These are phyloP conservation scores for Aspergillus coremiiformis DNA, from an alignment of 495 filamentous ascomycete species.

Conservation along the genomic window DNA sequence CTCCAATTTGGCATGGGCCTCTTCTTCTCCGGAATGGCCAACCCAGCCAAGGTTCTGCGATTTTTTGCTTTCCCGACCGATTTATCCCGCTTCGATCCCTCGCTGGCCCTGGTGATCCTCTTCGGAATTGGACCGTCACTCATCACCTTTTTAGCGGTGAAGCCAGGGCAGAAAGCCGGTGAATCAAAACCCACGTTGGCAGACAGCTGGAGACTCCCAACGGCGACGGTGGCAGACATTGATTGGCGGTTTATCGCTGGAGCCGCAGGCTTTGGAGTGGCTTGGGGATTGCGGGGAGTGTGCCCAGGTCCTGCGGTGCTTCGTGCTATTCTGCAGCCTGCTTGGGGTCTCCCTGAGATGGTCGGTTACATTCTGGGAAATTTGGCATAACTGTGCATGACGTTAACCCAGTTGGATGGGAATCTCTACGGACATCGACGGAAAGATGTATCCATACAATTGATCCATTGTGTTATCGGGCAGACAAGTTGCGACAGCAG, in stretches of 20 bases:
- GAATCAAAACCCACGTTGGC: constrained; percentile 34
- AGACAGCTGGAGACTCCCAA: constrained; percentile 40
- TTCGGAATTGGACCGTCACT: constrained; percentile 45
- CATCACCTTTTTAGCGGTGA: constrained; percentile 23
- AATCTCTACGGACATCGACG: not conserved
- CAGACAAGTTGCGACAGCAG: not conserved
- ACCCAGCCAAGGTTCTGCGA: constrained; percentile 44
- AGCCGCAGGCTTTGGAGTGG: constrained; percentile 45
- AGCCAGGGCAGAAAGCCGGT: constrained; percentile 23
- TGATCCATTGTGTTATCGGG: not conserved
- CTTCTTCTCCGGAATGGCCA: constrained; percentile 48
- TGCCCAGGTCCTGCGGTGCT: constrained; percentile 52
- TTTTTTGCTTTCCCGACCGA: constrained; percentile 46
- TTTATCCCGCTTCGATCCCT: constrained; percentile 44
- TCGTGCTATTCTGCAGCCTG: constrained; percentile 40
- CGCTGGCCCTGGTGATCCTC: constrained; percentile 42
- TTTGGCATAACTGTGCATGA: constrained; percentile 17
- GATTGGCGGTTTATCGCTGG: constrained; percentile 49
- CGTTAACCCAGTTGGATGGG: not conserved
- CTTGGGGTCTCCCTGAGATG: constrained; percentile 44
- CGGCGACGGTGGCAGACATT: constrained; percentile 40
- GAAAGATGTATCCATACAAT: not conserved
- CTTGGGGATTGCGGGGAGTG: constrained; percentile 48
- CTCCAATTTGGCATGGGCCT: constrained; percentile 49
- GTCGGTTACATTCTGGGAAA: constrained; percentile 42